phyloP scores from a whole-genome alignment of 805 yeast genomes.

The Metschnikowia borealis region DNA sequence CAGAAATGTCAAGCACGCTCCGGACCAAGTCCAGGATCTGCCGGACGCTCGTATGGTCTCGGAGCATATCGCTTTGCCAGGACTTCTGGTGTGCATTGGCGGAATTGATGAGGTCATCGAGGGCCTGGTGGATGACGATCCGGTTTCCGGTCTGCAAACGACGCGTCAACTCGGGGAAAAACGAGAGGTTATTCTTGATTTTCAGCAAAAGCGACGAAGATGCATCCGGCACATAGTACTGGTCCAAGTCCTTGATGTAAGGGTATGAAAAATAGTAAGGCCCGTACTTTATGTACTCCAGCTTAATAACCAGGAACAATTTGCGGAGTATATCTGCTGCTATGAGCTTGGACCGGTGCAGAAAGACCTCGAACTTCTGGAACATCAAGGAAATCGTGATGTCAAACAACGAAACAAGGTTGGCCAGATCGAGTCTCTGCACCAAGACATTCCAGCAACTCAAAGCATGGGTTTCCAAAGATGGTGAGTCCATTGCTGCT shows the following conservation, averaged over 20 bases:
- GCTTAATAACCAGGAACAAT: constrained; percentile 28
- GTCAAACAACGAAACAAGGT: constrained; percentile 65
- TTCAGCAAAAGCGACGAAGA: constrained; percentile 28
- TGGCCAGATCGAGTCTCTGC: constrained; percentile 49
- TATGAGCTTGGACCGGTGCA: constrained; percentile 43
- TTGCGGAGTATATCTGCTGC: constrained; percentile 49
- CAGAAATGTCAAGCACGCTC: constrained; percentile 53
- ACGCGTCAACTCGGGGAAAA: constrained; percentile 50
- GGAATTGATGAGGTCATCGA: constrained; percentile 58
- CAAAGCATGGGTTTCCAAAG: constrained; percentile 58
- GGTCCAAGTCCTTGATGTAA: constrained; percentile 24
- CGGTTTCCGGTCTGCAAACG: constrained; percentile 60
- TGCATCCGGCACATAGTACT: constrained; percentile 20
- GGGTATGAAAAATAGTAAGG: constrained; percentile 54
- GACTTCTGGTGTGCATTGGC: constrained; percentile 48
- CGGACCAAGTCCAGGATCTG: constrained; percentile 46
- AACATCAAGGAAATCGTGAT: constrained; percentile 68
- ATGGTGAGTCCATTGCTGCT: constrained; percentile 62
- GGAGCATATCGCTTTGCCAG: constrained; percentile 41
- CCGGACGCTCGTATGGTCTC: constrained; percentile 25
- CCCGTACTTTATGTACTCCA: constrained; percentile 39
- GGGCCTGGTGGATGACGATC: constrained; percentile 68
- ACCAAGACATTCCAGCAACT: constrained; percentile 66
- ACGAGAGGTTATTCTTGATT: constrained; percentile 27
- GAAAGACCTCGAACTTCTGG: constrained; percentile 59